Evolutionary conservation across 2,329 filamentous ascomycete species (phyloP), one percentile per base, ranked within the genome.

Genomic region (Drechmeria coniospora): DNA sequence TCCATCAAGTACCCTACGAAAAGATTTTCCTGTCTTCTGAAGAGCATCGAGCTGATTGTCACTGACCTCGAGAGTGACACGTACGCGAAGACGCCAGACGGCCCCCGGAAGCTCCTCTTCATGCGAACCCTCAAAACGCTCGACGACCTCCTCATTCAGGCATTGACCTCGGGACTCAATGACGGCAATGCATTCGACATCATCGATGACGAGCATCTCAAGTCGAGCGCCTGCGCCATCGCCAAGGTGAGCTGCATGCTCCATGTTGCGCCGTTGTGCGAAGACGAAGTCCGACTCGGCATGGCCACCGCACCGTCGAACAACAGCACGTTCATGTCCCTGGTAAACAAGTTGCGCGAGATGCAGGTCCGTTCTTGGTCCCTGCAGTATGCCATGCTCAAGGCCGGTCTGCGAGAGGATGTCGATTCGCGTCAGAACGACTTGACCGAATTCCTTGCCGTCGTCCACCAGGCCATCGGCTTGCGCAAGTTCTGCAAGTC

Each of bases 281-380:
- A 94, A 39, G 90, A 95, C 44, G 72, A 83, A 28, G 63, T 92
- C n/a, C 72, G 79, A 12, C 69, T 92, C 23, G 83, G 83, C 1
- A 72, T 84, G 42, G 63, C 65, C 4, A 59, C 68, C 5, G 58
- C 74, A 2, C 72, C 76, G 2, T 49, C 69, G 44, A 56, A 54
- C 59, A 53, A 71, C 57, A 46, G 71, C 43, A 62, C 59, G 1
- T 70, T 69, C 32, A 58, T 63, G 30, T 50, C 57, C 2, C 39
- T 56, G 6, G 65, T 74, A 31, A 73, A 68, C 30, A 83, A 77
- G 43, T 59, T 95, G 23, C 74, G 83, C 22, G 84, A 95, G 40
- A 79, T 92, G 63, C 78, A 93, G 43, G 70, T 93, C 3, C 74
- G 83, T 19, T 71, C 76, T 8, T 95, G 90, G 87, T 83, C 80